Percentiles rank a stretch among this genome's conserved stretches.
Evolutionary conservation across 139 green algal species (phyloP).

Genomic region (Chlorella sp.): DNA sequence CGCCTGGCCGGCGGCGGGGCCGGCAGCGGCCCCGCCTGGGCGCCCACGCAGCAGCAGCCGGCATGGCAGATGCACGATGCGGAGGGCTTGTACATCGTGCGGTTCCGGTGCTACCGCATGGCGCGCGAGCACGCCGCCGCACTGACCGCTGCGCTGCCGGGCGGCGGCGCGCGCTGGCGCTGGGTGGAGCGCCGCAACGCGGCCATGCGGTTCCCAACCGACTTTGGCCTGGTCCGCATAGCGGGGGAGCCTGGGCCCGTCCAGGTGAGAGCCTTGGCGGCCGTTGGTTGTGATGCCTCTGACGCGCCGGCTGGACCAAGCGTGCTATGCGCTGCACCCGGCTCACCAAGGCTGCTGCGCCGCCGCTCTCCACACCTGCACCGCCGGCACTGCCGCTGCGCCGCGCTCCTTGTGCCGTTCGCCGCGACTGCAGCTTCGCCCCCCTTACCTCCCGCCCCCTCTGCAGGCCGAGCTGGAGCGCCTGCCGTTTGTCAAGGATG

Average conservation of each 20-base stretch:
- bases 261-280: no score
- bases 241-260: no score
- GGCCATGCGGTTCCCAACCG: constrained; percentile 67
- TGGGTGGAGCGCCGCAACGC: constrained; percentile 73
- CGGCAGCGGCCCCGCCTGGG: no score
- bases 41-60: background rate
- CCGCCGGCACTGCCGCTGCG: no score
- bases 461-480: constrained; percentile 26
- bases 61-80: background rate
- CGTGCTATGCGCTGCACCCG: no score
- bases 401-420: no score
- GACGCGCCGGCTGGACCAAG: no score
- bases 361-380: no score
- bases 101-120: constrained; percentile 63
- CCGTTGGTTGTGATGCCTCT: no score
- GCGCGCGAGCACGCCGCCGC: constrained; percentile 31
- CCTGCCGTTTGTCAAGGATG: constrained; percentile 57
- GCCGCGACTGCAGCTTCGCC: no score
- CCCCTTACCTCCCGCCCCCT: background rate
- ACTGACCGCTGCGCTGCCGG: constrained; percentile 34
- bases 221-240: constrained; percentile 78
- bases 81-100: constrained; percentile 58
- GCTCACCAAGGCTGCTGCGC: no score
- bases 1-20: background rate
- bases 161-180: constrained; percentile 38